Evolutionary conservation across 2,329 filamentous ascomycete genomes (phyloP).

Genomic region (Alternaria arborescens): DNA sequence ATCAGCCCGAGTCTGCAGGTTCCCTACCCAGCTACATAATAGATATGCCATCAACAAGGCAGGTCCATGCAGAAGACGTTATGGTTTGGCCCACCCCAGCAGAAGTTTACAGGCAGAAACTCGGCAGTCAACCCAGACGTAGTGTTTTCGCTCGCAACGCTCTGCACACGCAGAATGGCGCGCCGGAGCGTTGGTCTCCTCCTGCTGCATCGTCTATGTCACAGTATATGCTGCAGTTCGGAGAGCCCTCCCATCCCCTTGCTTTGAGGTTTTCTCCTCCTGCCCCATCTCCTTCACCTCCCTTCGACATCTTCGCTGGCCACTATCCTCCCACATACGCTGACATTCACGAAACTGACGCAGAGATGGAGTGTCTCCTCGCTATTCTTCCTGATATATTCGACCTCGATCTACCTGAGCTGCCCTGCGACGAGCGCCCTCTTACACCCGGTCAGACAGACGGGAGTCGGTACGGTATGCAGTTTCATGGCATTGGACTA

Average conservation of each 20-base stretch:
- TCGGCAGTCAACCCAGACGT: neutral
- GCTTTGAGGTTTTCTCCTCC: neutral
- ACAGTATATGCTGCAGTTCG: neutral
- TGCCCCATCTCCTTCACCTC: neutral
- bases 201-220: neutral
- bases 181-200: neutral
- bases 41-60: neutral
- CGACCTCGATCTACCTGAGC: constrained; percentile 5
- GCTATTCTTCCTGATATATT: constrained; percentile 21
- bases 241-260: neutral
- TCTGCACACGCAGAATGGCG: neutral
- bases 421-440: constrained; percentile 22
- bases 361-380: constrained; percentile 17
- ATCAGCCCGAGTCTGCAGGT: neutral
- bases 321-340: constrained; percentile 13
- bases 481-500: constrained; percentile 22
- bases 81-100: constrained; percentile 30
- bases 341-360: constrained; percentile 23
- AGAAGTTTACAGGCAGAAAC: constrained; percentile 18
- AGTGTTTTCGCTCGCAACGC: neutral
- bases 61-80: constrained; percentile 8
- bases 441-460: constrained; percentile 26
- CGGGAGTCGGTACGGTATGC: constrained; percentile 30
- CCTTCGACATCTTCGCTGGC: constrained; percentile 12
- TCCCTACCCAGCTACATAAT: neutral